phyloP scores from a whole-genome alignment of 306 rosid genomes.

The Rosa rugosa region DNA sequence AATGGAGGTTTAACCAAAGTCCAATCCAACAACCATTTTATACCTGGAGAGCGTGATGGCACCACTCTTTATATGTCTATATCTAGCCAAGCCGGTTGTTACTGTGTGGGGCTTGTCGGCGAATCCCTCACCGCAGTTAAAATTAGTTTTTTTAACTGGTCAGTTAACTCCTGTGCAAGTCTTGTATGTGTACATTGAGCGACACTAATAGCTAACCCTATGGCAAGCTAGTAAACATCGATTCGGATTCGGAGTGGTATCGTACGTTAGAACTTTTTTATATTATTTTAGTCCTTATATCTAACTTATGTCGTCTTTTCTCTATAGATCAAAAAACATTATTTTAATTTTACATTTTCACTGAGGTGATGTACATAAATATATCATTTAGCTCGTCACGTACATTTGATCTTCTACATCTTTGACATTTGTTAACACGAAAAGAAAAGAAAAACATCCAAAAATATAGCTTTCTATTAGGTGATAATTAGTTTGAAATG shows the following conservation, averaged over 20 bases:
- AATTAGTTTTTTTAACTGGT: background rate
- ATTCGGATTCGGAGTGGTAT: no score
- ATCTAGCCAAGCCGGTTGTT: constrained; percentile 31
- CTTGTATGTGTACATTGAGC: no score
- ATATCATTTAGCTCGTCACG: background rate
- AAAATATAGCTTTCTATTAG: background rate
- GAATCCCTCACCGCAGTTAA: constrained; percentile 35
- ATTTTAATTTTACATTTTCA: no score
- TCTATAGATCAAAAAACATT: no score
- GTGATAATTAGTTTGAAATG: background rate
- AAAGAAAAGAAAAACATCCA: background rate
- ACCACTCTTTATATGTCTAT: constrained; percentile 12
- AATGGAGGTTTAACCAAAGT: constrained; percentile 14
- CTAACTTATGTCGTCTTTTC: no score
- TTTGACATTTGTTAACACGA: background rate
- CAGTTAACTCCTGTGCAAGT: background rate
- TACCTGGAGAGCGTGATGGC: constrained; percentile 38
- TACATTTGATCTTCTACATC: background rate
- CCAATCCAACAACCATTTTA: constrained; percentile 40
- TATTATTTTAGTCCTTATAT: no score
- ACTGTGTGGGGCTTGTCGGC: constrained; percentile 40
- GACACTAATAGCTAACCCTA: no score
- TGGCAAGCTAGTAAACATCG: no score
- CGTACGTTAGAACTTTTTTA: no score
- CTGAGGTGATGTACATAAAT: no score